phyloP scores from a whole-genome alignment of 805 yeast species.

The Saturnispora hagleri region DNA sequence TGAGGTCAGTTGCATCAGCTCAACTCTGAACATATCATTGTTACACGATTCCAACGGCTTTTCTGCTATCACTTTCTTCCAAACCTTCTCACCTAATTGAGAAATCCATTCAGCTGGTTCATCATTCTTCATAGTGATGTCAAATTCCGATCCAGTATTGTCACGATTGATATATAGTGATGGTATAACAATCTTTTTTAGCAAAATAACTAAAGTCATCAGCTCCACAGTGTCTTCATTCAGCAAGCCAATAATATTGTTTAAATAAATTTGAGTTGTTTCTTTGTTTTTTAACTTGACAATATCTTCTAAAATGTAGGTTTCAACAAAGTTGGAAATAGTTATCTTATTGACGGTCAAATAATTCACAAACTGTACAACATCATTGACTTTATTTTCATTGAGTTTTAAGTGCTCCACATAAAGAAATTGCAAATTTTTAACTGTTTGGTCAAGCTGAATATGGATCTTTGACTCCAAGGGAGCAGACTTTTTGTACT shows the following conservation, averaged over 20 bases:
- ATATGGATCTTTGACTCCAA: constrained; percentile 55
- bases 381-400: constrained; percentile 21
- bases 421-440: constrained; percentile 46
- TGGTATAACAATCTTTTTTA: constrained; percentile 56
- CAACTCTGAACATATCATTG: constrained; percentile 66
- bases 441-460: constrained; percentile 62
- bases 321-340: constrained; percentile 40
- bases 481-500: constrained; percentile 33
- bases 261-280: constrained; percentile 42
- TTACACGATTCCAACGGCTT: constrained; percentile 53
- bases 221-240: constrained; percentile 35
- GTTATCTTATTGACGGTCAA: constrained; percentile 38
- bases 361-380: constrained; percentile 34
- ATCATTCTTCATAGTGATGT: constrained; percentile 14
- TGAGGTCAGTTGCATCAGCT: constrained; percentile 73
- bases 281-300: constrained; percentile 41
- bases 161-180: constrained; percentile 55
- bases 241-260: constrained; percentile 41
- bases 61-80: constrained; percentile 58
- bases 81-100: constrained; percentile 51
- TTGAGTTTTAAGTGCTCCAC: constrained; percentile 22
- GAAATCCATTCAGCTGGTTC: constrained; percentile 52
- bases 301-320: constrained; percentile 47
- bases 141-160: constrained; percentile 29
- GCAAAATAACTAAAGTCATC: constrained; percentile 51